Evolutionary conservation across 2,329 filamentous ascomycete genomes (phyloP).

Genomic region (Ophiostoma piceae): DNA sequence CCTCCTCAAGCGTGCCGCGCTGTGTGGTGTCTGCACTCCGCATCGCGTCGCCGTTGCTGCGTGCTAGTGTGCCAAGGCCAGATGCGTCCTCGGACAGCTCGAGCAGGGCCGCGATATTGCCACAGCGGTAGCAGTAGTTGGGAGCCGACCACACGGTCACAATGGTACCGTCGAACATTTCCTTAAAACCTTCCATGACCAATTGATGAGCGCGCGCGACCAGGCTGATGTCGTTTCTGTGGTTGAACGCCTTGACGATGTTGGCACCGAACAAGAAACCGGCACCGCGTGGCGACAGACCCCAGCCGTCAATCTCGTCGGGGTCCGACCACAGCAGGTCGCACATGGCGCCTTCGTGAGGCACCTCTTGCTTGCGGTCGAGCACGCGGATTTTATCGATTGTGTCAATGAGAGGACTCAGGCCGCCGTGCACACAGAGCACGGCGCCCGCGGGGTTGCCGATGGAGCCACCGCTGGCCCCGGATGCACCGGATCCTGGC

Average conservation of each 20-base stretch:
- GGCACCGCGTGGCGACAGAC: slow-evolving; percentile 84
- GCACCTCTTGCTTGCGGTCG: slow-evolving; percentile 96
- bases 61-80: slow-evolving; percentile 64
- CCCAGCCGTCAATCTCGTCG: slow-evolving; percentile 97
- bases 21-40: slow-evolving; percentile 38
- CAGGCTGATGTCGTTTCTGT: slow-evolving; percentile 83
- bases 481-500: slow-evolving; percentile 73
- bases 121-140: slow-evolving; percentile 94
- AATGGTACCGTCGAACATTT: slow-evolving; percentile 95
- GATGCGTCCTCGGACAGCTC: slow-evolving; percentile 84
- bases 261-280: slow-evolving; percentile 94
- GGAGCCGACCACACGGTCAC: slow-evolving; percentile 98
- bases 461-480: slow-evolving; percentile 57
- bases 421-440: slow-evolving; percentile 89
- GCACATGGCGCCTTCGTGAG: slow-evolving; percentile 98
- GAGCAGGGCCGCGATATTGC: slow-evolving; percentile 90
- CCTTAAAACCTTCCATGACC: slow-evolving; percentile 99
- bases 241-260: slow-evolving; percentile 94
- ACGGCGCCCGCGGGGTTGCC: slow-evolving; percentile 75
- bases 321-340: slow-evolving; percentile 97
- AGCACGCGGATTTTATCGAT: slow-evolving; percentile 94
- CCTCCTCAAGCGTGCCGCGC: slow-evolving; percentile 46
- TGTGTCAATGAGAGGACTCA: slow-evolving; percentile 84
- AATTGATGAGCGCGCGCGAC: slow-evolving; percentile 94
- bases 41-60: slow-evolving; percentile 64